Conservation (phyloP, 345 rosid species). For the Triadica sebifera region DNA sequence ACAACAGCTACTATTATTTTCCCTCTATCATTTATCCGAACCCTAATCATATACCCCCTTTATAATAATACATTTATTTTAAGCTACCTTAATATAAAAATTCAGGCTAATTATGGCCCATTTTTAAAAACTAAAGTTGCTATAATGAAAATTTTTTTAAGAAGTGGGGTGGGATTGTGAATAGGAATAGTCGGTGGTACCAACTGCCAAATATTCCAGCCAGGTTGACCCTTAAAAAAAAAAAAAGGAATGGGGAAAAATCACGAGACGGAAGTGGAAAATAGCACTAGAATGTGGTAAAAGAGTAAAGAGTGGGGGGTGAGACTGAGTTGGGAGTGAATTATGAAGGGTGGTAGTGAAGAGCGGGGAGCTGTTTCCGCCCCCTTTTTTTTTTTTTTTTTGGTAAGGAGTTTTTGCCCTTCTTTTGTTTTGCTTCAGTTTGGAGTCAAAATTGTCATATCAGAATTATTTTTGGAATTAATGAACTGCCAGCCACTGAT, state of each 20-base stretch:
- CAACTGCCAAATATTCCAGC: slow-evolving; percentile 14
- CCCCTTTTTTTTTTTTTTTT: too few species aligned
- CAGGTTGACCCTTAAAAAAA: background rate
- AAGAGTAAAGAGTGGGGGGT: too few species aligned
- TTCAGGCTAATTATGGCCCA: background rate
- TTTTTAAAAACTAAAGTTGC: slow-evolving; percentile 10
- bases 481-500: too few species aligned
- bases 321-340: too few species aligned
- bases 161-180: background rate
- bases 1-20: too few species aligned
- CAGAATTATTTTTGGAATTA: background rate
- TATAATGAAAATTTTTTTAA: background rate
- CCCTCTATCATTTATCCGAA: background rate
- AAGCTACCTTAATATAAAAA: background rate
- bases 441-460: background rate
- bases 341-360: too few species aligned
- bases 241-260: background rate
- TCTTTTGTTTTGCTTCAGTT: too few species aligned
- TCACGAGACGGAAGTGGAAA: slow-evolving; percentile 9
- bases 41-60: background rate
- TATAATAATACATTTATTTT: background rate
- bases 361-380: too few species aligned
- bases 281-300: too few species aligned
- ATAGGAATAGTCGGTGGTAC: slow-evolving; percentile 7
- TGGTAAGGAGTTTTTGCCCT: too few species aligned